Conservation (phyloP, 2,329 filamentous ascomycete species). For the Bipolaris cookei region DNA sequence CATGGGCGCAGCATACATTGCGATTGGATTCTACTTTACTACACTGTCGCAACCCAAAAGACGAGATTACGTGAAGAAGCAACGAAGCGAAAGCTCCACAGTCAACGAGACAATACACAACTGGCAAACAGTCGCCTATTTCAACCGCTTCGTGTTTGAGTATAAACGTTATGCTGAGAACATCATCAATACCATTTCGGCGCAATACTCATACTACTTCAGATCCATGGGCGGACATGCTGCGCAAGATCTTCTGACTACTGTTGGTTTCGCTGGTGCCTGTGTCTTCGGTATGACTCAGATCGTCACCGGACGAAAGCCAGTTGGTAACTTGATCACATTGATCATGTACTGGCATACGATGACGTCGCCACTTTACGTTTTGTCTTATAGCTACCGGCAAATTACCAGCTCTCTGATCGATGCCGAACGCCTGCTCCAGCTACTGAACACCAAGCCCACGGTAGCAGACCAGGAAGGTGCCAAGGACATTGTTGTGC, state of each 20-base stretch:
- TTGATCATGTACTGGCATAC: slow-evolving; percentile 68
- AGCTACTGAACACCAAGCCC: slow-evolving; percentile 64
- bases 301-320: slow-evolving; percentile 57
- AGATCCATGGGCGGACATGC: slow-evolving; percentile 44
- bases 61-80: slow-evolving; percentile 52
- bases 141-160: slow-evolving; percentile 64
- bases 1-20: slow-evolving; percentile 57
- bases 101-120: slow-evolving; percentile 65
- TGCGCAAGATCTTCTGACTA: slow-evolving; percentile 56
- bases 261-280: slow-evolving; percentile 57
- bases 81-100: slow-evolving; percentile 58
- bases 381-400: slow-evolving; percentile 58
- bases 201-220: slow-evolving; percentile 44
- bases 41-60: slow-evolving; percentile 52
- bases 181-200: slow-evolving; percentile 47
- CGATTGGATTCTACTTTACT: slow-evolving; percentile 55
- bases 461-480: slow-evolving; percentile 56
- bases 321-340: slow-evolving; percentile 68
- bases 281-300: slow-evolving; percentile 61
- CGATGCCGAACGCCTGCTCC: slow-evolving; percentile 67
- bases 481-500: slow-evolving; percentile 52
- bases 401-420: slow-evolving; percentile 62
- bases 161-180: slow-evolving; percentile 56
- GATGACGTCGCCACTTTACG: slow-evolving; percentile 57
- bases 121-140: slow-evolving; percentile 66